A percentile compares a stretch with the other conserved stretches of the same genome.
Evolutionary conservation across 495 filamentous ascomycete genomes (phyloP).

Genomic region (Zalerion maritima): DNA sequence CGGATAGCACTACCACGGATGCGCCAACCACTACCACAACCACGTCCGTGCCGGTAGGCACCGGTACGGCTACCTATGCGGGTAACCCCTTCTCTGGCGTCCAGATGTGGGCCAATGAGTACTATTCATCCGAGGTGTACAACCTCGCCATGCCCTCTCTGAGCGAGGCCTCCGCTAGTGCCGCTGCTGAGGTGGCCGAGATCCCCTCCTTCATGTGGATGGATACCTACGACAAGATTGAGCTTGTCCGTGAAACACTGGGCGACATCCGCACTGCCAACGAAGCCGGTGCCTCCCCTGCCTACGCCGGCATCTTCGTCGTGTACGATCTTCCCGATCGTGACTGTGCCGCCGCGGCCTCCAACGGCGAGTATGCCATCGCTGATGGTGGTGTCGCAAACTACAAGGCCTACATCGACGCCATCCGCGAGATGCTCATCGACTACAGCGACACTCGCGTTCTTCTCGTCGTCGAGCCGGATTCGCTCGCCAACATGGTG

Average conservation of each 20-base stretch:
- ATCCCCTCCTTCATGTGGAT: conserved; percentile 43
- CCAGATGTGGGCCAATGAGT: conserved; percentile 40
- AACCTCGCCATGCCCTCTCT: conserved; percentile 35
- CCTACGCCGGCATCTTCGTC: conserved; percentile 24
- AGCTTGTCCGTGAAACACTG: conserved; percentile 31
- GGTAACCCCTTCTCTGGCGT: conserved; percentile 41
- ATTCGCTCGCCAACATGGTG: conserved; percentile 52
- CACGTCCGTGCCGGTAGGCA: conserved; percentile 6
- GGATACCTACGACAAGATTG: conserved; percentile 32
- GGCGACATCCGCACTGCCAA: conserved; percentile 34
- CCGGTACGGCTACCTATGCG: conserved; percentile 19
- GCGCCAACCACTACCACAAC: conserved; percentile 5
- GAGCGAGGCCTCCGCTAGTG: conserved; percentile 21
- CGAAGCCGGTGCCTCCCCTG: conserved; percentile 22
- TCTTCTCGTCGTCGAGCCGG: conserved; percentile 34
- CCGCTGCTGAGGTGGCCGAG: conserved; percentile 34
- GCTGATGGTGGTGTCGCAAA: conserved; percentile 38
- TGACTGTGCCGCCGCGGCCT: conserved; percentile 47
- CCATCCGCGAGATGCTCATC: conserved; percentile 15
- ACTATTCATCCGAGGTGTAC: conserved; percentile 42
- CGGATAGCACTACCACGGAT: neutral
- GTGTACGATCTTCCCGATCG: conserved; percentile 52
- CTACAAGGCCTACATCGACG: conserved; percentile 48
- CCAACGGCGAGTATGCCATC: conserved; percentile 43
- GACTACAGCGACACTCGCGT: conserved; percentile 21